These are phyloP conservation scores for Penicillium sp. DNA, from an alignment of 2,329 filamentous ascomycete species.

Conservation along the genomic window DNA sequence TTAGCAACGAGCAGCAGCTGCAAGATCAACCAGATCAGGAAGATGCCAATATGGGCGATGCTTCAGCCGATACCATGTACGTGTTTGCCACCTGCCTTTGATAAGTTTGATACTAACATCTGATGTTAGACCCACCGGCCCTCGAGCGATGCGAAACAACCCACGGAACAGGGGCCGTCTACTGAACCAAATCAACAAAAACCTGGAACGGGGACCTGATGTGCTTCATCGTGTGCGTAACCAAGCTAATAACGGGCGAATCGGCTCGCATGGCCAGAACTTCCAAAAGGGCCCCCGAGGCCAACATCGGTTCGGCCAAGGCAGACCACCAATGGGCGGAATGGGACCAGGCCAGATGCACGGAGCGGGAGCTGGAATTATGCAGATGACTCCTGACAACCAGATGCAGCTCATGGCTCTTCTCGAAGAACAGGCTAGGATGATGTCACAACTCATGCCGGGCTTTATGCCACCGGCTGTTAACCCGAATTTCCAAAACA, in stretches of 20 bases:
- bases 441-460: constrained; percentile 71
- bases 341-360: constrained; percentile 36
- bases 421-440: constrained; percentile 80
- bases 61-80: constrained; percentile 38
- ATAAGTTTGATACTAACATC: constrained; percentile 24
- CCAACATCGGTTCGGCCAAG: constrained; percentile 42
- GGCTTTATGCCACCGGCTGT: constrained; percentile 52
- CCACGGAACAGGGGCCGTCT: constrained; percentile 69
- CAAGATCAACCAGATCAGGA: constrained; percentile 38
- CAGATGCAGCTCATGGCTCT: constrained; percentile 71
- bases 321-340: constrained; percentile 41
- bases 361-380: constrained; percentile 41
- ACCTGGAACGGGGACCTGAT: constrained; percentile 74
- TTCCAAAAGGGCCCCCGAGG: constrained; percentile 68
- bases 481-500: constrained; percentile 51
- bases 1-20: constrained; percentile 25
- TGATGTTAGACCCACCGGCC: constrained; percentile 75
- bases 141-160: constrained; percentile 85
- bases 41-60: constrained; percentile 71
- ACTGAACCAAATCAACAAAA: constrained; percentile 78
- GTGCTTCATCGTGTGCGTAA: constrained; percentile 75
- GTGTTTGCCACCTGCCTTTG: constrained; percentile 14
- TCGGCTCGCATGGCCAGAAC: constrained; percentile 71
- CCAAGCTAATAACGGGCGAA: constrained; percentile 68
- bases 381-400: constrained; percentile 61